Percentiles rank a stretch among this genome's conserved stretches.
Evolutionary conservation across 2,329 filamentous ascomycete genomes (phyloP).

Genomic region (Aureobasidium sp.): DNA sequence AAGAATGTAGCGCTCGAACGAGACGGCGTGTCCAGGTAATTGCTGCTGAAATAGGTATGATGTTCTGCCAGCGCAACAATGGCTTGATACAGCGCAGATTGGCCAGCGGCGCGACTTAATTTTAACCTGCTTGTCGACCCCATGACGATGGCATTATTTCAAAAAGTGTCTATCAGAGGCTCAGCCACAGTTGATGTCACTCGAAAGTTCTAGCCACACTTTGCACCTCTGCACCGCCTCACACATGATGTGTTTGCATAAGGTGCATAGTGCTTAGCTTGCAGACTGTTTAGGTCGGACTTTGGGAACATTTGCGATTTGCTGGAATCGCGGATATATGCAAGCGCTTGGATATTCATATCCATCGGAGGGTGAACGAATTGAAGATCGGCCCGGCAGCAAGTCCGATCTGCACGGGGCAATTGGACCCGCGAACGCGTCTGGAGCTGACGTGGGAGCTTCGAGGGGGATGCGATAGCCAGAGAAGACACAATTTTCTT

Average conservation of each 20-base stretch:
- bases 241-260: neutral
- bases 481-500: neutral
- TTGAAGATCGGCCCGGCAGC: neutral
- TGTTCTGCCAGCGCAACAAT: neutral
- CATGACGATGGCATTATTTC: constrained; percentile 11
- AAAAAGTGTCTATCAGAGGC: neutral
- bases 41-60: neutral
- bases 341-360: too few species aligned
- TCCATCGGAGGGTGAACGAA: neutral
- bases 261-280: too few species aligned
- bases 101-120: neutral
- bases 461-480: neutral
- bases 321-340: too few species aligned
- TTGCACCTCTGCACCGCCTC: neutral
- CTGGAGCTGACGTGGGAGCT: constrained; percentile 4
- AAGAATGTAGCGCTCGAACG: neutral
- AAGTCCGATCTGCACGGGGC: constrained; percentile 5
- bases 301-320: too few species aligned
- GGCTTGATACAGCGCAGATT: neutral
- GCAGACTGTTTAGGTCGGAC: too few species aligned
- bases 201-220: constrained; percentile 2
- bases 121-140: neutral
- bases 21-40: neutral
- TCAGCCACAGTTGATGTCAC: constrained; percentile 10
- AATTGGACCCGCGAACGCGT: constrained; percentile 1